phyloP scores from a whole-genome alignment of 148 eudicot species.

The Vaccinium darrowii region DNA sequence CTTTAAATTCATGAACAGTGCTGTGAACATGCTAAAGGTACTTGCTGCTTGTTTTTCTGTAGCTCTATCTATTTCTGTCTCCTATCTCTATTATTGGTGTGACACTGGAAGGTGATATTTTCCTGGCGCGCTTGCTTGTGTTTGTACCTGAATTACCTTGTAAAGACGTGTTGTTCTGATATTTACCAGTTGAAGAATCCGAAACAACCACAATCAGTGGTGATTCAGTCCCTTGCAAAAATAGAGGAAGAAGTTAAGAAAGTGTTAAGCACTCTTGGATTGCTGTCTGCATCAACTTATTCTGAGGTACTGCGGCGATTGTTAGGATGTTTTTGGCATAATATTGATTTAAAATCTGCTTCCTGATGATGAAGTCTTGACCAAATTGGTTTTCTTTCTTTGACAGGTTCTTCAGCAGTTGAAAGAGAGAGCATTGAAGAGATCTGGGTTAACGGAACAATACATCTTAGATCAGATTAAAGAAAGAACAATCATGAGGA shows the following conservation, averaged over 20 bases:
- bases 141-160: not conserved
- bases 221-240: constrained; percentile 50
- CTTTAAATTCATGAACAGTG: constrained; percentile 50
- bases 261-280: constrained; percentile 66
- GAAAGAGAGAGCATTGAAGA: constrained; percentile 71
- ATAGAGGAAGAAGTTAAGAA: constrained; percentile 45
- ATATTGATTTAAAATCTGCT: not conserved
- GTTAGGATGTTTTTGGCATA: not conserved
- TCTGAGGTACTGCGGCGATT: constrained; percentile 52
- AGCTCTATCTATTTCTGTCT: not conserved
- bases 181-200: constrained; percentile 65
- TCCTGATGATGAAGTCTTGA: not conserved
- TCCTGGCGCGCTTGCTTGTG: not conserved
- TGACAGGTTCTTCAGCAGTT: constrained; percentile 67
- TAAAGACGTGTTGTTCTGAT: constrained; percentile 13
- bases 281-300: constrained; percentile 54
- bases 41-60: not conserved
- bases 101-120: not conserved
- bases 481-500: constrained; percentile 63
- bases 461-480: constrained; percentile 44
- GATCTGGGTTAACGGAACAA: constrained; percentile 68
- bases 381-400: not conserved
- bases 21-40: constrained; percentile 61
- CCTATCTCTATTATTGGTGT: not conserved
- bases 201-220: constrained; percentile 41